phyloP scores from a whole-genome alignment of 768 basidiomycete genomes.

The Mycena venus region DNA sequence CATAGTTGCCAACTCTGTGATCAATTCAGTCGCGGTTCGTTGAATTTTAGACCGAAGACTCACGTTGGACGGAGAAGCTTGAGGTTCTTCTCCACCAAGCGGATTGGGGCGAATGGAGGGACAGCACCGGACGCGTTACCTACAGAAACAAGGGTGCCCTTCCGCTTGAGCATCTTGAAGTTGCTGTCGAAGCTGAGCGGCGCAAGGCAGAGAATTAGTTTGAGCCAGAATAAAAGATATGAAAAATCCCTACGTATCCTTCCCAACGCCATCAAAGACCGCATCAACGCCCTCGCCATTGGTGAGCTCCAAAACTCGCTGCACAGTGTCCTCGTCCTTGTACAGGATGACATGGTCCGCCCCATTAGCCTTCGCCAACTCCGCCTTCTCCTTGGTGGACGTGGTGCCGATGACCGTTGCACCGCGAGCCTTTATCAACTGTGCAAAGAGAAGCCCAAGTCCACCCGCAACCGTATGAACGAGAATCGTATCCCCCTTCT shows the following conservation, averaged over 20 bases:
- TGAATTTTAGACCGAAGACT: conserved; percentile 37
- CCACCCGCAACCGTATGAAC: conserved; percentile 96
- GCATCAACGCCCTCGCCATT: conserved; percentile 87
- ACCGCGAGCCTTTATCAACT: conserved; percentile 79
- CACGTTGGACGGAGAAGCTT: conserved; percentile 83
- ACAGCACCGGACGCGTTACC: conserved; percentile 94
- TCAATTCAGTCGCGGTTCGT: neutral
- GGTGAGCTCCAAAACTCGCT: conserved; percentile 81
- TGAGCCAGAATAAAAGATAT: neutral
- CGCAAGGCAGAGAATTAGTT: neutral
- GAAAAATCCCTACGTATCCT: conserved; percentile 79
- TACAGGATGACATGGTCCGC: conserved; percentile 92
- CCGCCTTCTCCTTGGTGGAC: conserved; percentile 87
- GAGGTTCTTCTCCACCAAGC: conserved; percentile 85
- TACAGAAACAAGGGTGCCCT: conserved; percentile 90
- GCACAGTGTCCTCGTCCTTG: conserved; percentile 78
- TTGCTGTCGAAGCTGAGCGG: conserved; percentile 76
- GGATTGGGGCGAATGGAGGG: conserved; percentile 79
- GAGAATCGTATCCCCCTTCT: conserved; percentile 83
- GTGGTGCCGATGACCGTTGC: conserved; percentile 95
- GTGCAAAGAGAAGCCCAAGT: conserved; percentile 77
- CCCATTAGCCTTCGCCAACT: conserved; percentile 81
- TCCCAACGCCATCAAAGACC: conserved; percentile 96
- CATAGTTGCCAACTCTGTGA: conserved; percentile 77
- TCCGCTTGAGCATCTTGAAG: conserved; percentile 85